These are phyloP conservation scores for Dicorynia guianensis DNA, from an alignment of 306 rosid species.

Conservation along the genomic window DNA sequence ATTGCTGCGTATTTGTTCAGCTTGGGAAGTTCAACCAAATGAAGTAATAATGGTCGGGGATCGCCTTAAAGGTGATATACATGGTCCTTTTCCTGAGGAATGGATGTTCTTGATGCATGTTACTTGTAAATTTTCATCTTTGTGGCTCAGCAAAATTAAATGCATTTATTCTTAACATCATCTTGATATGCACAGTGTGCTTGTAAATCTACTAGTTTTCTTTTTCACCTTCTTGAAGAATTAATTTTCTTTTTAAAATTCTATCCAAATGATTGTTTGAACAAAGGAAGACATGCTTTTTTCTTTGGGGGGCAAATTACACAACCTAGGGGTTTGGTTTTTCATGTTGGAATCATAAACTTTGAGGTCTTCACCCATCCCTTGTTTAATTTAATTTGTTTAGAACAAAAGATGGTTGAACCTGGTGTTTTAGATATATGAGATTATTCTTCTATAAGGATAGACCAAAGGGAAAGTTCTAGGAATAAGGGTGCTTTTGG, in stretches of 20 bases:
- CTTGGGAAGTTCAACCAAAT: constrained; percentile 82
- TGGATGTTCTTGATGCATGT: constrained; percentile 17
- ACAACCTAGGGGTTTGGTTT: constrained; percentile 9
- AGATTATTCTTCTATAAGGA: background rate
- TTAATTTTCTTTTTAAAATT: background rate
- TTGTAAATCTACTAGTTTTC: constrained; percentile 21
- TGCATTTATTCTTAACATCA: constrained; percentile 16
- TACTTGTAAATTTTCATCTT: constrained; percentile 1
- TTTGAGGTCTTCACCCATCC: background rate
- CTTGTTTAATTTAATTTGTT: no score
- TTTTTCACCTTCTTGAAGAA: background rate
- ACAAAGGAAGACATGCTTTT: constrained; percentile 5
- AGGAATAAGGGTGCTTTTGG: no score
- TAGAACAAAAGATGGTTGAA: background rate
- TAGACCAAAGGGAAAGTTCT: background rate
- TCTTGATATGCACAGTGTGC: constrained; percentile 11
- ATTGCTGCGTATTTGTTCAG: constrained; percentile 81
- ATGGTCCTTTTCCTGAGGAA: constrained; percentile 30
- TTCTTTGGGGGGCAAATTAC: constrained; percentile 24
- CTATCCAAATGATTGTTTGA: background rate
- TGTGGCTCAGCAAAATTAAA: constrained; percentile 22
- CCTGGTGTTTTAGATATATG: background rate
- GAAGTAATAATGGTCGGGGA: constrained; percentile 97
- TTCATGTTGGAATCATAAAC: constrained; percentile 17
- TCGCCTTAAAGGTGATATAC: constrained; percentile 91